These are phyloP conservation scores for Elsinoe necatrix DNA, from an alignment of 2,329 filamentous ascomycete genomes.

Conservation along the genomic window DNA sequence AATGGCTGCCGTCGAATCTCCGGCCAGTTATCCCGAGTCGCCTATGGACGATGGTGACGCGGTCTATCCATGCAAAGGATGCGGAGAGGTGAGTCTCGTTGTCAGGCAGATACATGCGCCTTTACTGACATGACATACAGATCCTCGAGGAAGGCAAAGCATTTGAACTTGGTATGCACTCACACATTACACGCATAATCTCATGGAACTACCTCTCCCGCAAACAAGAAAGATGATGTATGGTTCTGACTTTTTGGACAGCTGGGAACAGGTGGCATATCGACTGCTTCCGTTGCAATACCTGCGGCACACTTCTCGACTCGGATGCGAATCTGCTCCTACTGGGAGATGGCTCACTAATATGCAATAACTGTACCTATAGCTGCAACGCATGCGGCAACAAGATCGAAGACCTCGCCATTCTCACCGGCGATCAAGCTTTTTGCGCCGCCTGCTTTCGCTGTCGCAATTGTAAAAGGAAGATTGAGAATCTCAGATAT, in stretches of 20 bases:
- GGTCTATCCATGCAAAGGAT: slow-evolving; percentile 80
- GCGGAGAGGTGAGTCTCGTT: slow-evolving; percentile 61
- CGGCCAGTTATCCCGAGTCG: slow-evolving; percentile 56
- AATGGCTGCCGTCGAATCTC: slow-evolving; percentile 38
- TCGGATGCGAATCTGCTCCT: slow-evolving; percentile 96
- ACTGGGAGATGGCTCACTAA: slow-evolving; percentile 92
- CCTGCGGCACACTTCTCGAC: slow-evolving; percentile 88
- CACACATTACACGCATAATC: slow-evolving; percentile 14
- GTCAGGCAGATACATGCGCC: not conserved
- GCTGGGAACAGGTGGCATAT: slow-evolving; percentile 98
- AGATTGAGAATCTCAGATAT: slow-evolving; percentile 97
- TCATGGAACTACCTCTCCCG: not conserved
- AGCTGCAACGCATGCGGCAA: slow-evolving; percentile 94
- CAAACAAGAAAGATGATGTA: slow-evolving; percentile 19
- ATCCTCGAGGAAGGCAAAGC: slow-evolving; percentile 98
- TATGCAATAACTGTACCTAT: slow-evolving; percentile 99
- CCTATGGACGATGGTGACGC: slow-evolving; percentile 71
- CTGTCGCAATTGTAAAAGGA: slow-evolving; percentile 95
- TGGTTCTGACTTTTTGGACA: slow-evolving; percentile 37
- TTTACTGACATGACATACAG: slow-evolving; percentile 39
- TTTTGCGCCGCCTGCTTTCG: slow-evolving; percentile 97
- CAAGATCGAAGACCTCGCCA: slow-evolving; percentile 97
- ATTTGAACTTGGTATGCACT: slow-evolving; percentile 77
- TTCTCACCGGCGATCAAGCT: slow-evolving; percentile 93
- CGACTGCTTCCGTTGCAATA: slow-evolving; percentile 96